These are phyloP conservation scores for Sordariomycetes sp. DNA, from an alignment of 2,329 filamentous ascomycete species.

Conservation along the genomic window DNA sequence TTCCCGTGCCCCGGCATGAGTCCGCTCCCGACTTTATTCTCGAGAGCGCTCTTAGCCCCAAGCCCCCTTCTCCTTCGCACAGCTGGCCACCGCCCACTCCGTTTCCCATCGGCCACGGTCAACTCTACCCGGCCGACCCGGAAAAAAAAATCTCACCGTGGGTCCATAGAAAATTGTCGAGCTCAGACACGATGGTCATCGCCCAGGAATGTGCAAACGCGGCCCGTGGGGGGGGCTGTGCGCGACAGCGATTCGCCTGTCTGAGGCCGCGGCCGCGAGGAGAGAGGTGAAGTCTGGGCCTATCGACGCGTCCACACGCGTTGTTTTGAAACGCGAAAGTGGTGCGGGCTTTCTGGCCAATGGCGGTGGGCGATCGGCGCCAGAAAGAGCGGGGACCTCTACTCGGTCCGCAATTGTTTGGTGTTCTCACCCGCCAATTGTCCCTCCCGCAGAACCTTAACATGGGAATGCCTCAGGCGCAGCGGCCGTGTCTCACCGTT, in stretches of 20 bases:
- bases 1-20: not conserved
- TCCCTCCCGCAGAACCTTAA: too few relatives aligned
- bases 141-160: not conserved
- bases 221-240: not conserved
- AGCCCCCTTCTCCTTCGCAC: not conserved
- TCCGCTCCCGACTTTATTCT: not conserved
- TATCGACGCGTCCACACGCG: slow-evolving; percentile 6
- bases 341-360: not conserved
- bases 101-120: not conserved
- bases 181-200: not conserved
- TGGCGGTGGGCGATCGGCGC: not conserved
- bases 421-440: too few relatives aligned
- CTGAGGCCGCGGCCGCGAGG: not conserved
- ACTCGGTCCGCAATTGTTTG: not conserved
- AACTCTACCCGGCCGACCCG: not conserved
- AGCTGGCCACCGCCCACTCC: not conserved
- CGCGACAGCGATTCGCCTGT: not conserved
- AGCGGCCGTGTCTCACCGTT: too few relatives aligned
- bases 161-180: not conserved
- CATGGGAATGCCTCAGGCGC: too few relatives aligned
- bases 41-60: not conserved
- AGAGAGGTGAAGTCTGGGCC: slow-evolving; percentile 4
- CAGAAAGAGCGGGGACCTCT: not conserved
- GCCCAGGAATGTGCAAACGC: not conserved
- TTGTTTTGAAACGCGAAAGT: slow-evolving; percentile 7